These are phyloP conservation scores for Samsoniella hepiali DNA, from an alignment of 2,329 filamentous ascomycete genomes.

Conservation along the genomic window DNA sequence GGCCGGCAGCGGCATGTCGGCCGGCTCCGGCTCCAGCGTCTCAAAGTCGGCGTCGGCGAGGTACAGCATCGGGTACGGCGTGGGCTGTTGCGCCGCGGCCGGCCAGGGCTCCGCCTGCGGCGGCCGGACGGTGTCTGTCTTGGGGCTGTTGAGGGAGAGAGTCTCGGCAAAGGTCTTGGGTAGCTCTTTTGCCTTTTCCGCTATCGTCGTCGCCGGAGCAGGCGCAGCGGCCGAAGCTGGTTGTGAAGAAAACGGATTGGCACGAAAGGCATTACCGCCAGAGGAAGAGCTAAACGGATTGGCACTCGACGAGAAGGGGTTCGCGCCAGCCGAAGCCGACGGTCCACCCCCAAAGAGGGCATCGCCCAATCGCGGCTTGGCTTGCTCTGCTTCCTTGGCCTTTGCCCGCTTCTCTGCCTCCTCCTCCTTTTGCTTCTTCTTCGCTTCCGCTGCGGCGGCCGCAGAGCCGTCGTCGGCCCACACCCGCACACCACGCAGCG, in stretches of 20 bases:
- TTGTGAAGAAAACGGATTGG: constrained; percentile 29
- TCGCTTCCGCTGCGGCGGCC: constrained; percentile 29
- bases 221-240: constrained; percentile 24
- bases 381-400: constrained; percentile 30
- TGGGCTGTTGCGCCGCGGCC: constrained; percentile 57
- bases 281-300: constrained; percentile 45
- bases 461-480: constrained; percentile 38
- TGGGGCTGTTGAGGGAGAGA: constrained; percentile 65
- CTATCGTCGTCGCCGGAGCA: constrained; percentile 26
- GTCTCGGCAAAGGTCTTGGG: constrained; percentile 68
- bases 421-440: constrained; percentile 32
- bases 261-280: constrained; percentile 31
- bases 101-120: constrained; percentile 73
- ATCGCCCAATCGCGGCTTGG: constrained; percentile 55
- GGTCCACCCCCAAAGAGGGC: constrained; percentile 65
- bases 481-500: constrained; percentile 64
- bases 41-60: constrained; percentile 90
- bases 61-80: constrained; percentile 72
- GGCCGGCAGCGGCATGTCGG: constrained; percentile 49
- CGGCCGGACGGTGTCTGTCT: constrained; percentile 25
- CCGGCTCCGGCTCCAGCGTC: constrained; percentile 63
- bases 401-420: constrained; percentile 28
- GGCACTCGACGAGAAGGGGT: constrained; percentile 57
- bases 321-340: constrained; percentile 40
- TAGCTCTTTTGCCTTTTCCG: constrained; percentile 31